Conservation (phyloP, 805 yeast species). For the Hanseniaspora opuntiae region DNA sequence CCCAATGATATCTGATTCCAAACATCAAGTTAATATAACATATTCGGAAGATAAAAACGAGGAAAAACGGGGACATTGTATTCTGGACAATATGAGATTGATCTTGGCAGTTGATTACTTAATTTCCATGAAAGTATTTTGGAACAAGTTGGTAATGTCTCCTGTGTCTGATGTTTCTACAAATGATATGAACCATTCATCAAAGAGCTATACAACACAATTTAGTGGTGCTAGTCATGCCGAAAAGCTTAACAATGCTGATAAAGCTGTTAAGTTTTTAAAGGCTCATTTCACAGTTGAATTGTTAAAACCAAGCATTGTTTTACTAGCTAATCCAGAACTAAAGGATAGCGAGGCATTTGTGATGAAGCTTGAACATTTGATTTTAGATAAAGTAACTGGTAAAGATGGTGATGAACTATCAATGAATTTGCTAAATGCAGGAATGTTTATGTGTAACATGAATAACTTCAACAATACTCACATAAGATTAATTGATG, state of each 20-base stretch:
- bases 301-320: conserved; percentile 61
- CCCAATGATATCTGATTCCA: conserved; percentile 50
- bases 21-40: conserved; percentile 57
- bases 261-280: conserved; percentile 7
- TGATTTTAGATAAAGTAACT: conserved; percentile 44
- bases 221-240: not conserved
- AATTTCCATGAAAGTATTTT: conserved; percentile 55
- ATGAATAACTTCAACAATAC: conserved; percentile 57
- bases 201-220: not conserved
- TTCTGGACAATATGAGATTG: conserved; percentile 19
- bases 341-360: conserved; percentile 64
- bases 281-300: conserved; percentile 44
- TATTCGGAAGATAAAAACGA: conserved; percentile 31
- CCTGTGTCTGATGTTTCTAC: not conserved
- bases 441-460: conserved; percentile 72
- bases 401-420: conserved; percentile 54
- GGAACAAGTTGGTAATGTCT: conserved; percentile 30
- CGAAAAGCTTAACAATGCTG: not conserved
- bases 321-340: conserved; percentile 69
- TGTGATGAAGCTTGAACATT: conserved; percentile 52
- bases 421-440: conserved; percentile 55
- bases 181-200: not conserved
- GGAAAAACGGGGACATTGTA: conserved; percentile 63
- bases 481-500: conserved; percentile 68
- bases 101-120: conserved; percentile 78